Base-by-base conservation (phyloP, 2,329 filamentous ascomycete genomes). In the Rugonectria rugulosa region DNA sequence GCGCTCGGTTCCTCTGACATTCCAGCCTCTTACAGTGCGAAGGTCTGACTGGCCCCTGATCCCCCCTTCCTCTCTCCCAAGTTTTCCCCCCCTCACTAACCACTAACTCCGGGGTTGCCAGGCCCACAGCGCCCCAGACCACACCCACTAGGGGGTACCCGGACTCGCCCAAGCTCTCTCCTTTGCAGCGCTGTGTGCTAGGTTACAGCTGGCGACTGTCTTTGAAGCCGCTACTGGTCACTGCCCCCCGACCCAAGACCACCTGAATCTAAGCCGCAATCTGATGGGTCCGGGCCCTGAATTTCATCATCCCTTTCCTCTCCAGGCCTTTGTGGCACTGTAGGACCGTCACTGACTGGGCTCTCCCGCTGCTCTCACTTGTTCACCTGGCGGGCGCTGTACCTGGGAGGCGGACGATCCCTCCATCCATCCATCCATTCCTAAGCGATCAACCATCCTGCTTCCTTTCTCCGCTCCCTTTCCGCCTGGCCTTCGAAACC, bases 231-330 rank as follows among this genome's bases (percentile, higher is more conserved):
- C 46, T 40, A 46, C 48, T 50, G 53, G 38, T 36, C 38, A 54
- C 54, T 54, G 49, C 46, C 48, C 47, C 53, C 47, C 49, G 54
- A 59, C 53, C 53, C 53, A 55, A 50, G 52, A 51, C 53, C 49
- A 52, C 50, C 57, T 44, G 57, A 60, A 52, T 44, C 57, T 44
- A 60, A 60, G 57, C 60, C 60, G 59, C 56, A 61, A 59, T 57
- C 61, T 61, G 59, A 59, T 53, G 60, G 56, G 62, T 60, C 60
- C 54, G 58, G 56, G 62, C 62, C 60, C 56, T 63, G 62, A 51
- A 66, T 64, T 60, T 61, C 63, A 66, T 61, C 48, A 62, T 68
- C 65, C 65, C 65, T 66, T 68, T 67, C 60, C 57, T 51, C 37
- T 53, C 37, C 58, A 61, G n/a, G n/a, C n/a, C n/a, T n/a, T n/a